Evolutionary conservation across 495 filamentous ascomycete species (phyloP).

Genomic region (Chaetomium fimeti): DNA sequence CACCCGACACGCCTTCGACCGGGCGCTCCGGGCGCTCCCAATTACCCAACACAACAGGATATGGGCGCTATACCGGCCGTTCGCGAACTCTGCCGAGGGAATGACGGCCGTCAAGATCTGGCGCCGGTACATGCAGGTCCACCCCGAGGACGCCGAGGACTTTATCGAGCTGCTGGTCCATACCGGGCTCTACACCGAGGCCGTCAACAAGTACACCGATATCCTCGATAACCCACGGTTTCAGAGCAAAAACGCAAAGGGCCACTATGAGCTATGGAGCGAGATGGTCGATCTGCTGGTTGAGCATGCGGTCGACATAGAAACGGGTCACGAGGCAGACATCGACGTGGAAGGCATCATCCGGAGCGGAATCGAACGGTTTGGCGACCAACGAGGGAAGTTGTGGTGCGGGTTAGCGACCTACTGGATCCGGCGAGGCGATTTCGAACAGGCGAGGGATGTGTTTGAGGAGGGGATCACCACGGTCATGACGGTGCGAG

Average conservation of each 20-base stretch:
- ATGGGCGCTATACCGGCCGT: constrained; percentile 88
- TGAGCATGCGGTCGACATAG: constrained; percentile 79
- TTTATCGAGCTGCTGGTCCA: constrained; percentile 86
- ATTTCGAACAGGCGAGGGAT: constrained; percentile 86
- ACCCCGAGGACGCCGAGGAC: constrained; percentile 93
- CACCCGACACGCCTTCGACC: constrained; percentile 88
- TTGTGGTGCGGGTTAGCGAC: constrained; percentile 95
- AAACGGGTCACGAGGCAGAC: constrained; percentile 71
- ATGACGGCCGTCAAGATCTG: constrained; percentile 90
- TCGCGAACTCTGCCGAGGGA: constrained; percentile 90
- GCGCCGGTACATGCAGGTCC: constrained; percentile 96
- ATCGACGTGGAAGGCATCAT: constrained; percentile 95
- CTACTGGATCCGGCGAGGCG: constrained; percentile 92
- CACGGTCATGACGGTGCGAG: constrained; percentile 98
- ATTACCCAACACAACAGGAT: constrained; percentile 97
- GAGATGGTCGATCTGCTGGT: constrained; percentile 99
- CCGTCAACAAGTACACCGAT: constrained; percentile 88
- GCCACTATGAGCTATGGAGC: constrained; percentile 94
- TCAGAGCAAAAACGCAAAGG: constrained; percentile 87
- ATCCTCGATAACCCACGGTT: constrained; percentile 91
- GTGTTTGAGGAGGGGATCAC: constrained; percentile 96
- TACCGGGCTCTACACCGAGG: constrained; percentile 83
- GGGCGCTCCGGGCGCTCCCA: constrained; percentile 89
- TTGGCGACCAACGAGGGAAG: constrained; percentile 91
- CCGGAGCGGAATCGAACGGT: constrained; percentile 86